Conservation (phyloP, 306 rosid genomes). For the Canavalia ensiformis region DNA sequence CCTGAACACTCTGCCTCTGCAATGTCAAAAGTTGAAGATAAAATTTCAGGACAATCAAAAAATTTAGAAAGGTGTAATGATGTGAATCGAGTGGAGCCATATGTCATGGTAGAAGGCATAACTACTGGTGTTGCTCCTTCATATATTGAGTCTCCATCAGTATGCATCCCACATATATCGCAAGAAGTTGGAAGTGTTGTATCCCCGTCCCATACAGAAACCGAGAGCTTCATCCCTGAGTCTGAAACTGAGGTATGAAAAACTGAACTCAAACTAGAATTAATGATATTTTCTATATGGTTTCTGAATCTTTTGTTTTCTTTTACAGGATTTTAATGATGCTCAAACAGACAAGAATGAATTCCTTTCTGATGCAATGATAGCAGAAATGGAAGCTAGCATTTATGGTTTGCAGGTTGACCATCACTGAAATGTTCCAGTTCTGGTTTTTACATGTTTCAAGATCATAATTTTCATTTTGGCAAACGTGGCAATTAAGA, state of each 20-base stretch:
- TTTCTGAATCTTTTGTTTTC: slow-evolving; percentile 44
- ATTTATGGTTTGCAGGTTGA: slow-evolving; percentile 85
- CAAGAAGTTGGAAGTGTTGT: slow-evolving; percentile 49
- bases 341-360: slow-evolving; percentile 55
- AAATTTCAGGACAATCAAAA: slow-evolving; percentile 44
- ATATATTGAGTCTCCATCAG: slow-evolving; percentile 41
- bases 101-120: slow-evolving; percentile 44
- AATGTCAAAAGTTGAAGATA: slow-evolving; percentile 49
- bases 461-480: slow-evolving; percentile 35
- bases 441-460: slow-evolving; percentile 36
- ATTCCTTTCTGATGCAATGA: slow-evolving; percentile 73
- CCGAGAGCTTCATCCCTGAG: slow-evolving; percentile 63
- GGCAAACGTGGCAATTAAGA: slow-evolving; percentile 31
- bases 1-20: slow-evolving; percentile 44
- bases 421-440: slow-evolving; percentile 45
- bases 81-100: slow-evolving; percentile 43
- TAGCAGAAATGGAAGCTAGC: slow-evolving; percentile 88
- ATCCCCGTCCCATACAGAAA: slow-evolving; percentile 62
- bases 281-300: slow-evolving; percentile 18
- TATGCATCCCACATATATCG: slow-evolving; percentile 14
- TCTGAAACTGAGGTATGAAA: slow-evolving; percentile 67
- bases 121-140: slow-evolving; percentile 37
- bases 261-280: slow-evolving; percentile 40
- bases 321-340: slow-evolving; percentile 66
- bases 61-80: slow-evolving; percentile 44